Percentiles rank a stretch among this genome's conserved stretches.
Conservation (phyloP, 2,329 filamentous ascomycete genomes). For the Fusarium agapanthi region DNA sequence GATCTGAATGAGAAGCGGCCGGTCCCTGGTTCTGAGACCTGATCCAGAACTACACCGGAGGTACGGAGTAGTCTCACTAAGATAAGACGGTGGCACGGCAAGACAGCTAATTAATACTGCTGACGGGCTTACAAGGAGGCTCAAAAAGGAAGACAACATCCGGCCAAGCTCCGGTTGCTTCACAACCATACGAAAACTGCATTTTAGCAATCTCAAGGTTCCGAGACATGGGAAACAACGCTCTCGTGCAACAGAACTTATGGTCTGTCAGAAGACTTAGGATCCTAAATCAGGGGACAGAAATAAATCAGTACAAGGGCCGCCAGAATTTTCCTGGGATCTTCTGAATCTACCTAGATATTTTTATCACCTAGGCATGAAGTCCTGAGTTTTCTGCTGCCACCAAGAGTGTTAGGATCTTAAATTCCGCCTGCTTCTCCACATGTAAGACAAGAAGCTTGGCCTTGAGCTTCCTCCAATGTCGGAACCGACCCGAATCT, state of each 20-base stretch:
- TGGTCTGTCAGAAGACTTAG: neutral
- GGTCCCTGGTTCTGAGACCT: neutral
- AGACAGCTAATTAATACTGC: neutral
- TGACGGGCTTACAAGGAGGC: constrained; percentile 8
- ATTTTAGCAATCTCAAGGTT: neutral
- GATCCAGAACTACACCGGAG: neutral
- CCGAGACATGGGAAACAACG: constrained; percentile 2
- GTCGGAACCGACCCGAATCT: neutral
- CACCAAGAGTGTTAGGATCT: neutral
- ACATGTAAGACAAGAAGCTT: constrained; percentile 24
- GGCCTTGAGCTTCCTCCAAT: constrained; percentile 13
- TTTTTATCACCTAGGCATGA: neutral
- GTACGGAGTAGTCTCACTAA: neutral
- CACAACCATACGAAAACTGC: constrained; percentile 11
- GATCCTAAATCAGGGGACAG: neutral
- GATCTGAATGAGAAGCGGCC: neutral
- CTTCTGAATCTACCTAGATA: neutral
- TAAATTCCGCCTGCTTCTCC: constrained; percentile 9
- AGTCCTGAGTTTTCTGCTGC: neutral
- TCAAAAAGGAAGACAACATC: constrained; percentile 6
- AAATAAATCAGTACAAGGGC: neutral
- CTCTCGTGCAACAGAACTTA: neutral
- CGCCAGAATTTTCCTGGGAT: neutral
- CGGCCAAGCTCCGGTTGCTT: constrained; percentile 2
- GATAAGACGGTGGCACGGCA: neutral